Base-by-base conservation (phyloP, 208 protist species). In the Trypanosoma congolense region DNA sequence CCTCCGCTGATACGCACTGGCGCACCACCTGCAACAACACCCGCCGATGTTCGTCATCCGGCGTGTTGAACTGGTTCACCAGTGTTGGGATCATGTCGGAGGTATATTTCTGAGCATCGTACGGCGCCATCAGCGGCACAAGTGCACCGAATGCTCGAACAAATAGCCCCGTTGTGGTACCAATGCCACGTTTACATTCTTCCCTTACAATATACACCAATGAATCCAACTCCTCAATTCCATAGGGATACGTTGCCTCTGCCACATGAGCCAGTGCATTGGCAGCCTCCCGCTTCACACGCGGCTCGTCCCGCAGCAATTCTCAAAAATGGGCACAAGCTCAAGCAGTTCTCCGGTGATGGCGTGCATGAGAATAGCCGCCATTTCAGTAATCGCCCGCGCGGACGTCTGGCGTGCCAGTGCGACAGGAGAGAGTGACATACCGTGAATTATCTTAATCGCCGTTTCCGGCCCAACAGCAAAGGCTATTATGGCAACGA, bases 11-110 rank as follows among this genome's bases (percentile, higher is more conserved):
- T 5, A 99, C 93, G 77, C 97, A 99, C 73, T 99, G 96, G 46
- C 98, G 96, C 19, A 99, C 93, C 0, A 99, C 97, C 52, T 97
- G 97, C 19, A 99, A 81, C 41, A 99, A 86, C 59, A 99, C 98
- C 70, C 98, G 98, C 56, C 99, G 98, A 87, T 99, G 98, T 73
- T 99, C 98, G 51, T 98, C 96, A 65, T 99, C 97, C 10, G 96
- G 96, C 10, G 80, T 91, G 52, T 73, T 83, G 69, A 97, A 96
- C 56, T 96, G 80, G 45, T 83, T 88, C 40, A 99, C 90, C 3
- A 99, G 74, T 41, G 89, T 93, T 4, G 77, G 62, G 85, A 99
- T 98, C 65, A 99, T 95, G 42, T 89, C 91, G 49, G 91, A 91
- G 0, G 97, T 99, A 70, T 99, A 98, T 49, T 92, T 90, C 35